Percentiles rank a stretch among this genome's conserved stretches.
phyloP scores from a whole-genome alignment of 805 yeast genomes.

The Candida saitoana region DNA sequence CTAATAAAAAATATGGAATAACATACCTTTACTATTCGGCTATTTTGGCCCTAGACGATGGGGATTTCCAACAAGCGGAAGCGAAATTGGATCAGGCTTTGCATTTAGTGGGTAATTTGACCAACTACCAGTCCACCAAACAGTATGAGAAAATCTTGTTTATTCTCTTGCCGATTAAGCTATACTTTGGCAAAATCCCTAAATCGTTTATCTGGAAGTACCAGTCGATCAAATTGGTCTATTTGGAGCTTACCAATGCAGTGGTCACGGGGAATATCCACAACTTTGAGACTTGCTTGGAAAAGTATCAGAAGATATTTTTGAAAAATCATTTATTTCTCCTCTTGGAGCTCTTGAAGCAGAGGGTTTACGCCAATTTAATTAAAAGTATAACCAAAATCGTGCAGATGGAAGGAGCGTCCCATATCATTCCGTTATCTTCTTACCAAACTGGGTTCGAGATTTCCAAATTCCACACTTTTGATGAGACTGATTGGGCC shows the following conservation, averaged over 20 bases:
- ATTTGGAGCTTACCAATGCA: constrained; percentile 45
- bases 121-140: constrained; percentile 20
- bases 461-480: constrained; percentile 14
- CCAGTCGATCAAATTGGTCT: constrained; percentile 43
- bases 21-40: constrained; percentile 69
- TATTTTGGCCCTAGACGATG: constrained; percentile 60
- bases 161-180: constrained; percentile 60
- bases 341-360: constrained; percentile 49
- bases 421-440: constrained; percentile 37
- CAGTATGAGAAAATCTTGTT: constrained; percentile 49
- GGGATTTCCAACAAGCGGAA: constrained; percentile 51
- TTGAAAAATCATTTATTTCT: constrained; percentile 60
- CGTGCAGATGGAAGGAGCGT: constrained; percentile 10
- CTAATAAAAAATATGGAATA: constrained; percentile 43
- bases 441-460: constrained; percentile 44
- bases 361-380: constrained; percentile 48
- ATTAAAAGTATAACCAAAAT: constrained; percentile 35
- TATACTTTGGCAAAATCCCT: constrained; percentile 51
- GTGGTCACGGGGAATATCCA: constrained; percentile 52
- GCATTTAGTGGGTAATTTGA: constrained; percentile 22
- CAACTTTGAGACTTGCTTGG: constrained; percentile 45
- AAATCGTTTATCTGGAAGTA: constrained; percentile 30
- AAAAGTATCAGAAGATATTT: constrained; percentile 45
- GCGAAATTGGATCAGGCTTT: constrained; percentile 51
- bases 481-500: constrained; percentile 5